Evolutionary conservation across 495 filamentous ascomycete genomes (phyloP), one percentile per base, ranked within the genome.

Genomic region (Neurospora terricola): DNA sequence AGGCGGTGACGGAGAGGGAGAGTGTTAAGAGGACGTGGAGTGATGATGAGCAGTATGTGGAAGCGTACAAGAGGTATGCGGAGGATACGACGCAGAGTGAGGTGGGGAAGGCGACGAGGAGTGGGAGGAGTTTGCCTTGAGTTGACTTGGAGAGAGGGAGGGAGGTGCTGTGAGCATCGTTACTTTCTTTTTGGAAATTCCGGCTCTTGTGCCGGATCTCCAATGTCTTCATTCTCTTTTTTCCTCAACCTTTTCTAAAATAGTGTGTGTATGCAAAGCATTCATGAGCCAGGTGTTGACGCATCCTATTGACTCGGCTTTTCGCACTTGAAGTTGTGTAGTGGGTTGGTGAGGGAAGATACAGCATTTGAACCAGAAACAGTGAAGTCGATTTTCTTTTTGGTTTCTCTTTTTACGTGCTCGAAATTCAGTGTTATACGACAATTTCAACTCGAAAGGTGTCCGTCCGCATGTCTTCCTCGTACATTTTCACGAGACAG

Each of bases 41-140:
- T 74, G 86, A 88, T 23, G 87, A 80, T 54, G 86, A 89, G 69
- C 80, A 88, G 77, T 92, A 91, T 76, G 76, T 89, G 70, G 85
- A 84, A 3, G 90, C 90, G 70, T 93, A 92, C 78, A 84, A 88
- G 79, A 81, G 89, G 71, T 93, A 93, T 85, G 90, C 90, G 16
- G 89, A 93, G 69, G 86, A 93, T 80, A 88, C 84, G n/a, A 91
- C 91, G 62, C 87, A 90, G 80, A 90, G 88, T 70, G 88, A 92
- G 79, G 80, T 91, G 71, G 90, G 87, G 23, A 89, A 92, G 82
- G 91, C 90, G 37, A 91, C 87, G 12, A 84, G 90, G 77, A 81
- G 84, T 75, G 91, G 90, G 9, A 85, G 82, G 73, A 87, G 83
- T 21, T 86, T 93, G 73, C 90, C 90, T 5, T 92, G 37, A 71